These are phyloP conservation scores for Madurella mycetomatis DNA, from an alignment of 2,329 filamentous ascomycete genomes.

Conservation along the genomic window DNA sequence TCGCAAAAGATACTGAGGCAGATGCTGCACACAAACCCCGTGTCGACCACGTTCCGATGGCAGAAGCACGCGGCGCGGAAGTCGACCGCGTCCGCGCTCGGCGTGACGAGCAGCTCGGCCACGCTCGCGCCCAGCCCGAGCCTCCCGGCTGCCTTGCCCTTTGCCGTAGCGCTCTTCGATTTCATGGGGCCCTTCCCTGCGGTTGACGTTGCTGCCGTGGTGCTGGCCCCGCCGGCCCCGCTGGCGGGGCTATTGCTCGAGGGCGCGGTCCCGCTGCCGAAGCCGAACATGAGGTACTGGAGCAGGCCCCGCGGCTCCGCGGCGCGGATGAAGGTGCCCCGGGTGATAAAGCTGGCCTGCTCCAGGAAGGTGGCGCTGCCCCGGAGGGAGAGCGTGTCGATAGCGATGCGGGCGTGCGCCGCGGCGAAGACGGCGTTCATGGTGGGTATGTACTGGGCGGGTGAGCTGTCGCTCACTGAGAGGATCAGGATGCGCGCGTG, in stretches of 20 bases:
- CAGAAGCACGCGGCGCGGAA: constrained; percentile 99
- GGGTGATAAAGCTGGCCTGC: constrained; percentile 68
- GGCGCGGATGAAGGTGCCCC: constrained; percentile 52
- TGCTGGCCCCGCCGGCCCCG: constrained; percentile 1
- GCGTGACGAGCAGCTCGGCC: constrained; percentile 61
- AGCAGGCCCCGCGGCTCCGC: constrained; percentile 66
- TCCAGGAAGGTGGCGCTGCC: constrained; percentile 89
- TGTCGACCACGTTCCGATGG: constrained; percentile 83
- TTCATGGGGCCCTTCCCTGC: not conserved
- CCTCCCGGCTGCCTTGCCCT: constrained; percentile 14
- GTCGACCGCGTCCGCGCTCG: constrained; percentile 82
- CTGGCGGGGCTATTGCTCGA: constrained; percentile 3
- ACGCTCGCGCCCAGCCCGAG: constrained; percentile 20
- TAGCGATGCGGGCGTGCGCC: constrained; percentile 78
- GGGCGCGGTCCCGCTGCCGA: constrained; percentile 43
- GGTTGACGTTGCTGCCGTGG: constrained; percentile 19
- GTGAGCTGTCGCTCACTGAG: constrained; percentile 78
- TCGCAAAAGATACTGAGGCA: constrained; percentile 92
- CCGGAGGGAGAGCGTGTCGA: constrained; percentile 84
- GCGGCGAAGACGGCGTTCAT: constrained; percentile 99
- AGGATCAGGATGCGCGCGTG: constrained; percentile 83
- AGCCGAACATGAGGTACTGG: constrained; percentile 92
- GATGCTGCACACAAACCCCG: constrained; percentile 93
- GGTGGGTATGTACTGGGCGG: constrained; percentile 92
- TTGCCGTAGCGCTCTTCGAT: not conserved